Base-by-base conservation (phyloP, 371 early-diverging fungal genomes). In the Blakeslea trispora region DNA sequence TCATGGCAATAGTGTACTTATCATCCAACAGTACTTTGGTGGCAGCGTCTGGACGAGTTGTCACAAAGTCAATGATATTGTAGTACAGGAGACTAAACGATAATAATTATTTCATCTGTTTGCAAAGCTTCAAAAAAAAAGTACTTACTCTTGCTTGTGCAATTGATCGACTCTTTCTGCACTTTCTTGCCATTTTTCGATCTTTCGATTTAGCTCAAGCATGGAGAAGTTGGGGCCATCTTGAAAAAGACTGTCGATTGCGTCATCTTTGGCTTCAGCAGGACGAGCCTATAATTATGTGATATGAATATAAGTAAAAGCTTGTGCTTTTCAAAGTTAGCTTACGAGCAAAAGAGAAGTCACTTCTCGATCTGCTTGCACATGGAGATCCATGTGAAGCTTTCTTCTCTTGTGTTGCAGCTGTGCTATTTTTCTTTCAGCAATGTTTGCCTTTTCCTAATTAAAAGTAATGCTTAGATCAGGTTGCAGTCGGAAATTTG, bases 141-240 rank as follows among this genome's bases (percentile, higher is more conserved):
- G 37, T 35, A 50, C 39, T 50, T 50, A 50, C 50, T 39, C 50
- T 21, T 50, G 50, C 15, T 50, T 48, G 49, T 48, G 49, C 32
- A 48, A 48, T 34, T 48, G 35, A 32, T 48, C 49, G 31, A 48
- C 49, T 48, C 49, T 48, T 32, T 48, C 49, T 48, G 49, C 49
- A 48, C 49, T 48, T 48, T 48, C 49, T 50, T 37, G 34, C 48
- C 48, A 31, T 18, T 24, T 22, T 14, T 47, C 18, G 11, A 47
- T 17, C 18, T 48, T n/a, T 15, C 31, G 28, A n/a, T 48, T 22
- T n/a, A 48, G 18, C 18, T 31, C 31, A 34, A 32, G 13, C 48
- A 48, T 31, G 7, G 48, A 48, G 32, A 48, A 48, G 15, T 2
- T 17, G 32, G 48, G 48, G 23, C 34, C 35, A 31, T 28, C 32